These are phyloP conservation scores for Exobasidium rhododendri DNA, from an alignment of 1,284 basidiomycete species.

Conservation along the genomic window DNA sequence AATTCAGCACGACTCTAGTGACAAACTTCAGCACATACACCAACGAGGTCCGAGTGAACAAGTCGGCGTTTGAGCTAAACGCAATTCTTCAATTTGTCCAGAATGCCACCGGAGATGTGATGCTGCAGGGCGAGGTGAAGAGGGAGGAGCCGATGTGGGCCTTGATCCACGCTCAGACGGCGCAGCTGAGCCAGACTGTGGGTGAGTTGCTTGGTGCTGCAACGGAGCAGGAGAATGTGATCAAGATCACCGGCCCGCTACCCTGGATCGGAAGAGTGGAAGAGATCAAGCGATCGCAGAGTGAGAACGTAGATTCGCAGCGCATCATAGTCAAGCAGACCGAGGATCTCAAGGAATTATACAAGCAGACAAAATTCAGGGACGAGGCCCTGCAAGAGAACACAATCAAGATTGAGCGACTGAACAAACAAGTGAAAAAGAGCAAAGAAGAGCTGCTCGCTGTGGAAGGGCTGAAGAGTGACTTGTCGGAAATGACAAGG, in stretches of 20 bases:
- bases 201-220: conserved; percentile 32
- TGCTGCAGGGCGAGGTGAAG: conserved; percentile 25
- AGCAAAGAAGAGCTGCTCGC: conserved; percentile 78
- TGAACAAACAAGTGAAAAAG: conserved; percentile 85
- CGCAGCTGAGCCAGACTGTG: conserved; percentile 32
- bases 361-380: conserved; percentile 68
- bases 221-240: conserved; percentile 44
- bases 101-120: conserved; percentile 33
- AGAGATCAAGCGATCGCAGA: conserved; percentile 77
- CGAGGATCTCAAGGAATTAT: conserved; percentile 82
- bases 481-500: conserved; percentile 74
- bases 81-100: conserved; percentile 24
- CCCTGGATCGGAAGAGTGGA: conserved; percentile 86
- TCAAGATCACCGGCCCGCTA: conserved; percentile 34
- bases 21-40: conserved; percentile 26
- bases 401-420: conserved; percentile 85
- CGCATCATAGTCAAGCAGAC: conserved; percentile 76
- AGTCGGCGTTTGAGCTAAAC: conserved; percentile 27
- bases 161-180: conserved; percentile 28
- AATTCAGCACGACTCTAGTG: conserved; percentile 33
- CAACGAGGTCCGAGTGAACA: conserved; percentile 30
- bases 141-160: not conserved
- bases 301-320: conserved; percentile 87
- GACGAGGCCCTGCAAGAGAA: conserved; percentile 87
- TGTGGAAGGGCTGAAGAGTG: conserved; percentile 74